Conservation (phyloP, 2,329 filamentous ascomycete species). For the Colletotrichum sp. region DNA sequence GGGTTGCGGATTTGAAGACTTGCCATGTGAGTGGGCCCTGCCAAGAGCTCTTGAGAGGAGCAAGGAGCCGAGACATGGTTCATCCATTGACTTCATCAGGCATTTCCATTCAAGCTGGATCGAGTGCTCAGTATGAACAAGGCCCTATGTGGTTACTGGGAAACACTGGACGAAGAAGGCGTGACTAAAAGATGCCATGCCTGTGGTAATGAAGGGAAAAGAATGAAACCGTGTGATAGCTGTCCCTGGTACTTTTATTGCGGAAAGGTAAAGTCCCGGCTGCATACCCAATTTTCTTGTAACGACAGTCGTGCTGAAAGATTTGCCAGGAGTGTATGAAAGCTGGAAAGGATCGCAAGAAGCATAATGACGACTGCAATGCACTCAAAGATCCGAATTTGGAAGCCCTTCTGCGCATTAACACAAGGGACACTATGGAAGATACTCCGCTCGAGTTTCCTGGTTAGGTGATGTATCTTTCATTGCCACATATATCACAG, state of each 20-base stretch:
- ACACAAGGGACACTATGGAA: not conserved
- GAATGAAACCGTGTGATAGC: not conserved
- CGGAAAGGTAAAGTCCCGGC: not conserved
- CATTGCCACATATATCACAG: not conserved
- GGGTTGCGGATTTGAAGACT: not conserved
- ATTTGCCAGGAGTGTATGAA: not conserved
- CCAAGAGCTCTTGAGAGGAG: not conserved
- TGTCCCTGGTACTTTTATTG: not conserved
- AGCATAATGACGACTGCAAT: not conserved
- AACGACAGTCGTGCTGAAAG: not conserved
- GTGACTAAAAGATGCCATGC: not conserved
- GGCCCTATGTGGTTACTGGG: not conserved
- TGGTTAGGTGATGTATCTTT: not conserved
- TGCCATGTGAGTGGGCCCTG: not conserved
- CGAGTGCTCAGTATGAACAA: not conserved
- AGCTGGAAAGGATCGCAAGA: not conserved
- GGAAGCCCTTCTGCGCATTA: not conserved
- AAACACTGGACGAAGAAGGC: not conserved
- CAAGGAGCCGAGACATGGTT: not conserved
- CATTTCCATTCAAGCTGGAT: not conserved
- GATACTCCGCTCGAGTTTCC: not conserved
- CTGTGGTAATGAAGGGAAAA: not conserved
- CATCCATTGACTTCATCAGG: not conserved
- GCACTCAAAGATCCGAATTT: not conserved
- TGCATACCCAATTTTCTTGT: not conserved